Evolutionary conservation across 495 filamentous ascomycete genomes (phyloP), one percentile per base, ranked within the genome.

Genomic region (Jackrogersella multiformis): DNA sequence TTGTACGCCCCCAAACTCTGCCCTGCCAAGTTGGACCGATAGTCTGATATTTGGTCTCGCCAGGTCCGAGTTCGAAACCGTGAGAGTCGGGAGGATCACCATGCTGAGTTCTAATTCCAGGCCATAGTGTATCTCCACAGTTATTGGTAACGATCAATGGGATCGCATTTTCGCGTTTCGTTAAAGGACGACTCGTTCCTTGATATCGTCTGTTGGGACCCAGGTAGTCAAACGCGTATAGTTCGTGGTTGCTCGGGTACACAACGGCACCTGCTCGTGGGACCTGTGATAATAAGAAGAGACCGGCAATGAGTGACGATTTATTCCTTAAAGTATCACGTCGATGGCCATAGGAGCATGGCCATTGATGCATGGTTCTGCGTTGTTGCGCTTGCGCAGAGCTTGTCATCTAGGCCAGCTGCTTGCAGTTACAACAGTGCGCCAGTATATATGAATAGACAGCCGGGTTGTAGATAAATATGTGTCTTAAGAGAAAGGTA

Each of bases 1-100:
- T 94, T 20, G 91, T 93, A 51, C 91, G 79, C 16, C 88, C 91
- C 91, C 91, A 94, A 12, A 94, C 79, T 38, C 92, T 85, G 4
- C 91, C 91, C 65, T 90, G 86, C 92, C 91, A 94, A 66, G 90
- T 85, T 20, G 79, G 78, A 49, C 82, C 81, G 42, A 94, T 88
- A 16, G 76, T 85, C 42, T 90, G 74, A 41, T 77, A 77, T 51
- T 56, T 81, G 23, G 77, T 83, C 10, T 78, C 66, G 23, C 84
- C 82, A 18, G 87, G 70, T 1, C 69, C 61, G 28, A 92, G 82
- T 67, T 85, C 78, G 66, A 92, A 94, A 16, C 91, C 91, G 16
- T 84, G 84, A 12, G 76, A 76, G 2, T 76, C 75, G 0, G 90
- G 89, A 0, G 85, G 85, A 16, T 81, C 85, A 21, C 91, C 91